Evolutionary conservation across 768 basidiomycete genomes (phyloP).

Genomic region (Phanerochaete sordida): DNA sequence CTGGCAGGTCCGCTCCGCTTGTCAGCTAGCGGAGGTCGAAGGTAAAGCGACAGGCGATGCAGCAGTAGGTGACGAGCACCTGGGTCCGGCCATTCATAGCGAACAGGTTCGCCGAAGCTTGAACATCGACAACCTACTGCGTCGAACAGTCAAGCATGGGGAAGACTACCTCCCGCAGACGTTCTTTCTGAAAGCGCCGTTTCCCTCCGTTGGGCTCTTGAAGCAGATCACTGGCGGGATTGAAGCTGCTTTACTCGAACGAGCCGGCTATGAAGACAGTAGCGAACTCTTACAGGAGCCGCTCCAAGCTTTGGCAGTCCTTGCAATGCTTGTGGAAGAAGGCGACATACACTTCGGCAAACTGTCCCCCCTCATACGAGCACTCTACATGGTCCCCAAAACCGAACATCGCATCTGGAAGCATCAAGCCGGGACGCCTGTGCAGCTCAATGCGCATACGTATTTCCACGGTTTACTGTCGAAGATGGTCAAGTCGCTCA

Average conservation of each 20-base stretch:
- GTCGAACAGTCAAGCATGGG: background rate
- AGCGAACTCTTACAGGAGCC: constrained; percentile 26
- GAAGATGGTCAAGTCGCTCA: constrained; percentile 18
- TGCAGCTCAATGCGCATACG: constrained; percentile 21
- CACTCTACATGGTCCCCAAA: constrained; percentile 40
- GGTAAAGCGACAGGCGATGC: background rate
- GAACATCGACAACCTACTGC: background rate
- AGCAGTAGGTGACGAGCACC: background rate
- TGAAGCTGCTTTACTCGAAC: constrained; percentile 28
- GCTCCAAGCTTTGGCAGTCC: constrained; percentile 59
- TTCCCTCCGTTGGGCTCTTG: constrained; percentile 7
- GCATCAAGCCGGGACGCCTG: constrained; percentile 6
- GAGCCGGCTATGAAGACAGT: constrained; percentile 15
- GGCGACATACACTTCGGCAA: constrained; percentile 43
- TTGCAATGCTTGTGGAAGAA: constrained; percentile 49
- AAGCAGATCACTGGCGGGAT: constrained; percentile 29
- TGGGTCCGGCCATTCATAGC: too few species aligned
- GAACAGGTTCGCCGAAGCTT: too few species aligned
- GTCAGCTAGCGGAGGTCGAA: background rate
- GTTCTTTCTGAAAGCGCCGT: background rate
- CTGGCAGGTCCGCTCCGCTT: constrained; percentile 39
- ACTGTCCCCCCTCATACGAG: constrained; percentile 42
- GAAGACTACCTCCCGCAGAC: background rate
- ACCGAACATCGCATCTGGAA: constrained; percentile 22
- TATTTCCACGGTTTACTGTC: constrained; percentile 31